Percentiles rank a stretch among this genome's conserved stretches.
Evolutionary conservation across 192 early-diverging fungal species (phyloP).

Genomic region (Linnemannia schmuckeri): DNA sequence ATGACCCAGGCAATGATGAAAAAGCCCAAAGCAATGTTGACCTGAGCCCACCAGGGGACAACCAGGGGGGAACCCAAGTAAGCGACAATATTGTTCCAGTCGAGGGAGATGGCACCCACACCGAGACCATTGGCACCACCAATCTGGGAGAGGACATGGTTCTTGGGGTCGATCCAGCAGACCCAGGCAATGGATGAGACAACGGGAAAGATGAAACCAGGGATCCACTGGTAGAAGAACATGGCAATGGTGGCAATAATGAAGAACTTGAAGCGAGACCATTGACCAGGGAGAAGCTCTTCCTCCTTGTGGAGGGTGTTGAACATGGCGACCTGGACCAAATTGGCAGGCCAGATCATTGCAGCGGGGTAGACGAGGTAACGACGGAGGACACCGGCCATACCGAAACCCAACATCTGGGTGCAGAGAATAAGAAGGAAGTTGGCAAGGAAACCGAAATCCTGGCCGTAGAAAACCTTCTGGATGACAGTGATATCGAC

Average conservation of each 20-base stretch:
- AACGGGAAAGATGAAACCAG: constrained; percentile 50
- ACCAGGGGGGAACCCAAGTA: constrained; percentile 44
- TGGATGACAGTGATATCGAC: constrained; percentile 72
- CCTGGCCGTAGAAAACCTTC: constrained; percentile 67
- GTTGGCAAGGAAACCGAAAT: constrained; percentile 64
- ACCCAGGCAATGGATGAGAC: constrained; percentile 22
- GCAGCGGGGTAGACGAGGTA: constrained; percentile 83
- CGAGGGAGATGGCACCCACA: constrained; percentile 73
- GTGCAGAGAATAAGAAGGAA: constrained; percentile 71
- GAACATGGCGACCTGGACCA: constrained; percentile 65
- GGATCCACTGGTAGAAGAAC: constrained; percentile 62
- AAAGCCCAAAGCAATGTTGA: constrained; percentile 72
- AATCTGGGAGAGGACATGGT: background rate
- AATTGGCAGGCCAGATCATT: constrained; percentile 87
- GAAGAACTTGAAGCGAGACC: constrained; percentile 50
- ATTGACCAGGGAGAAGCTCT: constrained; percentile 15
- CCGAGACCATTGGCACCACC: constrained; percentile 74
- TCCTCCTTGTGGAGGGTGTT: constrained; percentile 56
- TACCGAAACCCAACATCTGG: constrained; percentile 61
- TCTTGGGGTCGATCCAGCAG: constrained; percentile 22
- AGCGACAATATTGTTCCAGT: constrained; percentile 70
- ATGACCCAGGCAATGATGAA: constrained; percentile 74
- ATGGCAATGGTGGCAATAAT: constrained; percentile 34
- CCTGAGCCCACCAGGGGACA: constrained; percentile 62
- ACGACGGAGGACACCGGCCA: constrained; percentile 82